A percentile compares a stretch with the other conserved stretches of the same genome.
Conservation (phyloP, 495 filamentous ascomycete genomes). For the Elasticomyces elasticus region DNA sequence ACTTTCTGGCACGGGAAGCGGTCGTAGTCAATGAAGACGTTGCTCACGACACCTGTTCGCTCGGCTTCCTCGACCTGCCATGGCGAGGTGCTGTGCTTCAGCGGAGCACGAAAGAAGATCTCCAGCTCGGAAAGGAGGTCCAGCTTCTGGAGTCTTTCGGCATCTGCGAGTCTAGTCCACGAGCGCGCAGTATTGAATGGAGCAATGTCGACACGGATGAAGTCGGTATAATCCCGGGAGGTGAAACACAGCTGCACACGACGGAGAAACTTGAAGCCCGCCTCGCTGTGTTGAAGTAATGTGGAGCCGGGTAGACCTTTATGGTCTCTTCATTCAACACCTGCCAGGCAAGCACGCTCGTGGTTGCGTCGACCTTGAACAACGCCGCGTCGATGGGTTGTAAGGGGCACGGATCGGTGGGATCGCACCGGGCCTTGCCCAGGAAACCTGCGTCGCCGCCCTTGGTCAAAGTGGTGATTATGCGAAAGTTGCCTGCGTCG, state of each 20-base stretch:
- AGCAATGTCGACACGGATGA: not conserved
- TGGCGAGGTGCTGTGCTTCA: not conserved
- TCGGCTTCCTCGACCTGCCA: not conserved
- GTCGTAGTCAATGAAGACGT: not conserved
- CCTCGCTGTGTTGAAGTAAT: not conserved
- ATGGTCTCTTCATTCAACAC: no score
- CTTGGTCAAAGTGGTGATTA: no score
- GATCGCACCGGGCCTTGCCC: no score
- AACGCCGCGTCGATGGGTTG: no score
- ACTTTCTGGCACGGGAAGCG: not conserved
- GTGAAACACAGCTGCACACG: not conserved
- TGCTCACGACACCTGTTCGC: no score
- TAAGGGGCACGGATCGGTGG: no score
- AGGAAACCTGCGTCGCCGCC: no score
- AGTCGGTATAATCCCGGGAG: not conserved
- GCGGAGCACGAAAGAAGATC: not conserved
- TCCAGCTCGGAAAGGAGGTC: not conserved
- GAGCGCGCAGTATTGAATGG: not conserved
- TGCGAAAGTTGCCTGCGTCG: no score
- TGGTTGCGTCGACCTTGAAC: no score
- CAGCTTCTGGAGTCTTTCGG: not conserved
- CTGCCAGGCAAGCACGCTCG: no score
- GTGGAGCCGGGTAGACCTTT: no score
- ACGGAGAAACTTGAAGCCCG: no score
- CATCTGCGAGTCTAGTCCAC: not conserved